Conservation (phyloP, 192 early-diverging fungal genomes). For the Cladochytrium replicatum region DNA sequence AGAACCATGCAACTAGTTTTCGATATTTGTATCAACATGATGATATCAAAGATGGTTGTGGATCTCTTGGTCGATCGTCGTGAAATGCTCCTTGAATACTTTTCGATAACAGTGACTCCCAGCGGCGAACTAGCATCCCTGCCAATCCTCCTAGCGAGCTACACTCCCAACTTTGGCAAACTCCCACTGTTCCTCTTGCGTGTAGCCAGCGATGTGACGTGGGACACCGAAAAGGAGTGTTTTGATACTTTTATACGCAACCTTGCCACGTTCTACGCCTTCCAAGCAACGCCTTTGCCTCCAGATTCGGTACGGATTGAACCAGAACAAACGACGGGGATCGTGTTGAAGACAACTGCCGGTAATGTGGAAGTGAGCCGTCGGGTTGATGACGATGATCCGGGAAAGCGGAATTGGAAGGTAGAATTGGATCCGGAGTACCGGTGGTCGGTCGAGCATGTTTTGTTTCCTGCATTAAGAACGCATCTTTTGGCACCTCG, state of each 20-base stretch:
- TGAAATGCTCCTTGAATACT: conserved; percentile 88
- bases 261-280: conserved; percentile 52
- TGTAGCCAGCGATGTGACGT: conserved; percentile 70
- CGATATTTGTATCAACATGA: conserved; percentile 5
- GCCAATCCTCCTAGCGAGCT: conserved; percentile 74
- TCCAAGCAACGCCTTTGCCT: conserved; percentile 36
- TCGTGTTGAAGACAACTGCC: background rate
- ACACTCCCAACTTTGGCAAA: conserved; percentile 75
- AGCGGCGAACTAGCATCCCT: conserved; percentile 54
- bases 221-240: conserved; percentile 75
- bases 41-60: background rate
- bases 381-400: too few relatives aligned
- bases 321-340: conserved; percentile 1
- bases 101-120: conserved; percentile 59
- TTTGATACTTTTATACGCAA: conserved; percentile 64
- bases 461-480: conserved; percentile 76
- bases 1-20: too few relatives aligned
- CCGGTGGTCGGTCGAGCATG: conserved; percentile 58
- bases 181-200: conserved; percentile 74
- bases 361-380: conserved; percentile 1
- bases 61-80: conserved; percentile 37
- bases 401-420: too few relatives aligned
- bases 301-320: background rate
- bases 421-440: conserved; percentile 23
- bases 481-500: conserved; percentile 58